Percentiles rank a stretch among this genome's conserved stretches.
Evolutionary conservation across 495 filamentous ascomycete genomes (phyloP).

Genomic region (Trichocladium uniseriatum): DNA sequence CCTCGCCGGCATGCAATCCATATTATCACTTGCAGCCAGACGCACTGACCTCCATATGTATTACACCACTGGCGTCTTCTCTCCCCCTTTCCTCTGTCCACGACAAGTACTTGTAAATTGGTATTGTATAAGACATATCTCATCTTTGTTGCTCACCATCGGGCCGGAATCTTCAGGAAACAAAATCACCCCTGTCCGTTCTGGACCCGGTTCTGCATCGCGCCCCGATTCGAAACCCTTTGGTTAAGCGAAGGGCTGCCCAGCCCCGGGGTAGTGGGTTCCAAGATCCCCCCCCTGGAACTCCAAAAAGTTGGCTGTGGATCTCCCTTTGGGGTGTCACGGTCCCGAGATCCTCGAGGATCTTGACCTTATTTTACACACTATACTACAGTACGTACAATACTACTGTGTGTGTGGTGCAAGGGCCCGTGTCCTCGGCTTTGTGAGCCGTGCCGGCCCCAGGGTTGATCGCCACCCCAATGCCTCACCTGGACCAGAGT

Average conservation of each 20-base stretch:
- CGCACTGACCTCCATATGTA: too few relatives aligned
- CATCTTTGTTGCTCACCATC: too few relatives aligned
- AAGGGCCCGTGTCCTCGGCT: slow-evolving; percentile 5
- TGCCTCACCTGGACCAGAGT: too few relatives aligned
- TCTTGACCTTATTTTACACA: slow-evolving; percentile 16
- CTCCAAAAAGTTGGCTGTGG: slow-evolving; percentile 14
- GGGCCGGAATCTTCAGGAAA: neutral
- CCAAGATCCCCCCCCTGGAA: slow-evolving; percentile 7
- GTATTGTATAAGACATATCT: too few relatives aligned
- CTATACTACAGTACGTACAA: slow-evolving; percentile 19
- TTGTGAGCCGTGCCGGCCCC: neutral
- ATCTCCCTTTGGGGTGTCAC: slow-evolving; percentile 22
- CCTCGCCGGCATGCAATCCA: too few relatives aligned
- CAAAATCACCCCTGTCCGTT: neutral
- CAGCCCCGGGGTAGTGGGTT: slow-evolving; percentile 3
- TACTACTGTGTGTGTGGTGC: too few relatives aligned
- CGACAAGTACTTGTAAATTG: too few relatives aligned
- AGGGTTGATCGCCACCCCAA: neutral
- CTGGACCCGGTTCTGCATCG: neutral
- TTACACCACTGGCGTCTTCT: too few relatives aligned
- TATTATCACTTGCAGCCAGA: too few relatives aligned
- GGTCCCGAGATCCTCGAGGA: slow-evolving; percentile 24
- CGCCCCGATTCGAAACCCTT: slow-evolving; percentile 4
- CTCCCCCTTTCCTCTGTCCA: too few relatives aligned
- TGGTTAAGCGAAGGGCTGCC: slow-evolving; percentile 17